These are phyloP conservation scores for Setaria viridis DNA, from an alignment of 202 grass and related monocot genomes.

Conservation along the genomic window DNA sequence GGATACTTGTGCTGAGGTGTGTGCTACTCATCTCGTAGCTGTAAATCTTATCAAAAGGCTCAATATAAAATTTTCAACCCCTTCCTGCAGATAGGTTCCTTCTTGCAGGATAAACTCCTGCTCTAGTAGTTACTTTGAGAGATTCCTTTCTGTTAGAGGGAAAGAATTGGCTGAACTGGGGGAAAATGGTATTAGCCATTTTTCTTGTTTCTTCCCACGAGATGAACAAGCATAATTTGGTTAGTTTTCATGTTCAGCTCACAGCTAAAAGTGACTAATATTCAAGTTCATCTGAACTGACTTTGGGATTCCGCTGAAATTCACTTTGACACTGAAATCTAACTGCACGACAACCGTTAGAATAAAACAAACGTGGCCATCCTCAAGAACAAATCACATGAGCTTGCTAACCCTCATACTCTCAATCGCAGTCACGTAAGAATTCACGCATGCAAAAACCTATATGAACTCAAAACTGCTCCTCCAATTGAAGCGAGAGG, in stretches of 20 bases:
- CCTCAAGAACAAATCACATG: neutral
- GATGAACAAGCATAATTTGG: neutral
- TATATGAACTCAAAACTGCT: constrained; percentile 20
- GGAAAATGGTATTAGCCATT: no score
- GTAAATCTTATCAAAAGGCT: constrained; percentile 31
- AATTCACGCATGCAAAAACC: constrained; percentile 6
- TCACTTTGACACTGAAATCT: neutral
- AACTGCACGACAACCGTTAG: neutral
- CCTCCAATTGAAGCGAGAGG: neutral
- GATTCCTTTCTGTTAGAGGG: neutral
- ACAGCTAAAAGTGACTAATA: neutral
- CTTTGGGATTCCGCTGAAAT: neutral
- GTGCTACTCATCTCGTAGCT: constrained; percentile 11
- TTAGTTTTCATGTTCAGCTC: neutral
- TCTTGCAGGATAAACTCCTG: neutral
- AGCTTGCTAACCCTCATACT: neutral
- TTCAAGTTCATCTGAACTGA: neutral
- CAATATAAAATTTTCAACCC: neutral
- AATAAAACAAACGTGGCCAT: neutral
- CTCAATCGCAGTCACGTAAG: neutral
- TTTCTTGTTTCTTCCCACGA: neutral
- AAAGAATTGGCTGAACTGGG: no score
- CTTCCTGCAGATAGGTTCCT: neutral
- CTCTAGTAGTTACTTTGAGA: neutral
- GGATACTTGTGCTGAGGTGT: constrained; percentile 2